Evolutionary conservation across 75 land plant genomes (phyloP).

Genomic region (Pinus tabuliformis): DNA sequence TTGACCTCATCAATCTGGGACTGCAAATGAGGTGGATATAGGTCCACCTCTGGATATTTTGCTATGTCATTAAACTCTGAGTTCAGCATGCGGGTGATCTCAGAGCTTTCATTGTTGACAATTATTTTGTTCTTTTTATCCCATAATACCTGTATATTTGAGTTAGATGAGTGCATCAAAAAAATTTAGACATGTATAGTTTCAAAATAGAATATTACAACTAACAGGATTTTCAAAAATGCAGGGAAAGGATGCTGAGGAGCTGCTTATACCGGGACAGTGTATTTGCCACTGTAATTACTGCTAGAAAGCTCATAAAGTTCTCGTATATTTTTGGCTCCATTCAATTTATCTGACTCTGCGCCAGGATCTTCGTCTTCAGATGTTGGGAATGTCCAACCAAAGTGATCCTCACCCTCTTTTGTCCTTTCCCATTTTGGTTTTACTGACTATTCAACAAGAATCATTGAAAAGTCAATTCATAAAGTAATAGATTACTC

Average conservation of each 20-base stretch:
- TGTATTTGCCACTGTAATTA: conserved; percentile 64
- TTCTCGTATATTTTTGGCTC: conserved; percentile 61
- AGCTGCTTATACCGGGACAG: conserved; percentile 57
- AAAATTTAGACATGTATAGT: background rate
- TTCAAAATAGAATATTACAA: background rate
- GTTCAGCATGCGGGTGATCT: conserved; percentile 88
- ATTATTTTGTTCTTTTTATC: conserved; percentile 74
- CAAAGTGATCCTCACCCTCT: conserved; percentile 71
- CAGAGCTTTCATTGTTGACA: conserved; percentile 87
- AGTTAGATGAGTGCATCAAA: background rate
- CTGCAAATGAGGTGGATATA: conserved; percentile 63
- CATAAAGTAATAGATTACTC: conserved; percentile 4
- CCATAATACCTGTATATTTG: conserved; percentile 69
- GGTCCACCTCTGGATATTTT: conserved; percentile 59
- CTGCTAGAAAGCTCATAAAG: conserved; percentile 76
- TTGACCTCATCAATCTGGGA: conserved; percentile 66
- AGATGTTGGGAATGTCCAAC: conserved; percentile 76
- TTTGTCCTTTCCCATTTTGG: conserved; percentile 79
- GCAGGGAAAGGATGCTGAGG: background rate
- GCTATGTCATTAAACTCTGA: conserved; percentile 79
- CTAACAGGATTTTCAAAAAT: background rate
- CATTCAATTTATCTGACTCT: conserved; percentile 58
- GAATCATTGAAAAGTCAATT: conserved; percentile 5
- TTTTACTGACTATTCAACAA: conserved; percentile 47
- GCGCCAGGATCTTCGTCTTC: conserved; percentile 70